Evolutionary conservation across 306 rosid species (phyloP), one percentile per base, ranked within the genome.

Genomic region (Abrus pulchellus): DNA sequence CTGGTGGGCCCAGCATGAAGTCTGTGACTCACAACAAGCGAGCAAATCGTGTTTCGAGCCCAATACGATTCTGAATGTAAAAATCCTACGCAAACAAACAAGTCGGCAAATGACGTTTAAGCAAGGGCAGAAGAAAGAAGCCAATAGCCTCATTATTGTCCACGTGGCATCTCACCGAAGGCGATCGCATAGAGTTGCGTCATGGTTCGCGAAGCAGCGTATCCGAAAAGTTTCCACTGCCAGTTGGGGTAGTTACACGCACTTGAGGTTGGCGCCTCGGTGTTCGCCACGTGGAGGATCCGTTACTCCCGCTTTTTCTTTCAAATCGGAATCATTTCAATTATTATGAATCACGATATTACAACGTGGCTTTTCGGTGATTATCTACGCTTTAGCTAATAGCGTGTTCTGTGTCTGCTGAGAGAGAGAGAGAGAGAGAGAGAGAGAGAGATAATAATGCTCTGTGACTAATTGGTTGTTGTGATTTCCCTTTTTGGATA

Each of bases 241-340:
- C 70, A 63, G 76, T 83, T 71, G 7, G 4, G 61, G 81, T 75
- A 78, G 85, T 72, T 83, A 36, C 33, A 8, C 62, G 3, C 56
- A 44, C 7, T 32, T 50, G 20, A 1, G 76, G 67, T 83, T 83
- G 83, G 80, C 83, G 72, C 80, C 67, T 78, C 48, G 67, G 57
- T 83, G 85, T 70, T 54, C 9, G 84, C 93, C 97, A 90, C 94
- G 94, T 90, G 91, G 85, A 43, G 9, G 44, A 43, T 75, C 86
- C 85, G 78, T 85, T 82, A 68, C 78, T 49, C 88, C 88, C 74
- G 86, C 86, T 72, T 20, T 62, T 83, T 43, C 65, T 47, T 72
- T 71, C 71, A 70, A 81, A 68, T 11, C 62, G 13, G 41, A 68
- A 2, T 0, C 2, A 41, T 5, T 27, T 57, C 8, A 7, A 57